phyloP scores from a whole-genome alignment of 768 basidiomycete genomes.

The Pulveroboletus sp. region DNA sequence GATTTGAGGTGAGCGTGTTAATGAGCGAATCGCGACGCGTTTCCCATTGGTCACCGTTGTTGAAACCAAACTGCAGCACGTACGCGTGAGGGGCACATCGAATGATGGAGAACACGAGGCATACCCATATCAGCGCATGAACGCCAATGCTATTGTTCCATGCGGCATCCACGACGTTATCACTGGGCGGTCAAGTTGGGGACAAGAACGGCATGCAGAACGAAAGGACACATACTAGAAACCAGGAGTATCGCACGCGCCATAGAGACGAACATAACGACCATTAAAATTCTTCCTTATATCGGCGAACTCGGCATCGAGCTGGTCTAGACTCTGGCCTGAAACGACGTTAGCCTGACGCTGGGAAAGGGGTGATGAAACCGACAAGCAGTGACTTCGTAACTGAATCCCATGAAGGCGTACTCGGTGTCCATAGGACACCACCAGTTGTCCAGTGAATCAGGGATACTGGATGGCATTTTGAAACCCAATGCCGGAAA shows the following conservation, averaged over 20 bases:
- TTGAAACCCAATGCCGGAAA: slow-evolving; percentile 43
- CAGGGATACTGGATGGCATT: slow-evolving; percentile 51
- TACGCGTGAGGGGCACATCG: background rate
- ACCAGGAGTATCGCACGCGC: slow-evolving; percentile 36
- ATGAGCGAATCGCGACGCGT: slow-evolving; percentile 52
- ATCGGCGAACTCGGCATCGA: slow-evolving; percentile 54
- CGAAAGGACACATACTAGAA: slow-evolving; percentile 33
- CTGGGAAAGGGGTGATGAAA: background rate
- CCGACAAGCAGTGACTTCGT: slow-evolving; percentile 65
- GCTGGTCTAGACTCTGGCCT: slow-evolving; percentile 56
- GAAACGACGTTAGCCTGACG: background rate
- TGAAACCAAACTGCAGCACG: slow-evolving; percentile 36
- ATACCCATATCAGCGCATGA: slow-evolving; percentile 71
- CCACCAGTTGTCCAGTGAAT: slow-evolving; percentile 55
- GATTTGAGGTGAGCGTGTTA: slow-evolving; percentile 50
- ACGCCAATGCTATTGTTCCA: slow-evolving; percentile 67
- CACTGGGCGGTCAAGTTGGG: slow-evolving; percentile 27
- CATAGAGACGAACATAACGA: slow-evolving; percentile 58
- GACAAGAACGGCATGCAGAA: slow-evolving; percentile 12
- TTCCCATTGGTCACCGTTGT: slow-evolving; percentile 46
- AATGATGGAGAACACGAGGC: slow-evolving; percentile 7
- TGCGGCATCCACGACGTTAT: slow-evolving; percentile 64
- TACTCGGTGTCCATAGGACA: slow-evolving; percentile 62
- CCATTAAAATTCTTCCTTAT: slow-evolving; percentile 57
- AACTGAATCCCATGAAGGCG: slow-evolving; percentile 74